These are phyloP conservation scores for Clitoria ternatea DNA, from an alignment of 306 rosid species.

Conservation along the genomic window DNA sequence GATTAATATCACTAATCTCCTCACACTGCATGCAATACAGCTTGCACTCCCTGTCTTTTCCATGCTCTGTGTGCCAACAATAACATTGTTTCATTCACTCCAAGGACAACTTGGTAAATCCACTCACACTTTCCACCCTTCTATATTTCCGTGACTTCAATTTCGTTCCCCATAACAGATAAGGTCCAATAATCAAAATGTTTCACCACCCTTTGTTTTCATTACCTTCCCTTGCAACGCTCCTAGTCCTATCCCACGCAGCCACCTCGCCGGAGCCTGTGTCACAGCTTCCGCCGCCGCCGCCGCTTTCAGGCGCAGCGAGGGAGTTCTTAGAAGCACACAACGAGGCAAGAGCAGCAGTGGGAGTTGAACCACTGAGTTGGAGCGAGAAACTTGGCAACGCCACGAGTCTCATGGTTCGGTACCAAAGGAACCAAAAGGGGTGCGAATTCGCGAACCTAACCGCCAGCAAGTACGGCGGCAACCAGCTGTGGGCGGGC, in stretches of 20 bases:
- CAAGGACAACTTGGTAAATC: too few species aligned
- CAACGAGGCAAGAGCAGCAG: slow-evolving; percentile 76
- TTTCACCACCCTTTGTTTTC: neutral
- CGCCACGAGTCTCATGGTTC: slow-evolving; percentile 45
- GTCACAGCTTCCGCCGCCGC: neutral
- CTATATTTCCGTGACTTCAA: slow-evolving; percentile 7
- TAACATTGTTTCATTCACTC: too few species aligned
- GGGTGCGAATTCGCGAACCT: slow-evolving; percentile 65
- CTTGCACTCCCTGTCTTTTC: too few species aligned
- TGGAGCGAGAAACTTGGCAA: slow-evolving; percentile 70
- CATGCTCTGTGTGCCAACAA: too few species aligned
- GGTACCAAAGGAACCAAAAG: slow-evolving; percentile 66
- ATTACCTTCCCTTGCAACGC: slow-evolving; percentile 2
- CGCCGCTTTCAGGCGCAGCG: slow-evolving; percentile 32
- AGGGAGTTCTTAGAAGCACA: slow-evolving; percentile 56
- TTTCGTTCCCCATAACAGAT: neutral
- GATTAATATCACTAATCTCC: too few species aligned
- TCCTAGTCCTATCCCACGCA: slow-evolving; percentile 5
- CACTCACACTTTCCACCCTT: neutral
- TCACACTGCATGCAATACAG: too few species aligned
- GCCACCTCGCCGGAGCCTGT: neutral
- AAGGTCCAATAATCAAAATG: neutral
- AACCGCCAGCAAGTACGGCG: slow-evolving; percentile 56
- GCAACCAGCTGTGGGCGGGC: slow-evolving; percentile 65
- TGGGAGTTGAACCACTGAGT: slow-evolving; percentile 54